Evolutionary conservation across 2,329 filamentous ascomycete genomes (phyloP).

Genomic region (Ceratocystiopsis sp.): DNA sequence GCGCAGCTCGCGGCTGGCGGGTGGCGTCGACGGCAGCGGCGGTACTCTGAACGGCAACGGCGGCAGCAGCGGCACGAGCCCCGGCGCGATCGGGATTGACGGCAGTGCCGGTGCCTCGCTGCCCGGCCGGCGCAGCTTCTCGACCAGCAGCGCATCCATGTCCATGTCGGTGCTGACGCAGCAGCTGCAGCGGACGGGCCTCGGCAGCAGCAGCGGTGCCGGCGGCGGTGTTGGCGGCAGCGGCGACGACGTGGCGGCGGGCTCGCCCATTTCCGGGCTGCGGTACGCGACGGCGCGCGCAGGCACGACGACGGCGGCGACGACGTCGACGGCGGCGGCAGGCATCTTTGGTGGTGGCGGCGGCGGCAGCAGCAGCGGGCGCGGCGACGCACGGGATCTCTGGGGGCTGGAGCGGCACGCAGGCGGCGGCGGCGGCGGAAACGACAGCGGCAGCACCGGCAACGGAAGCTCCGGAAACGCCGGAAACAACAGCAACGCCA

Average conservation of each 20-base stretch:
- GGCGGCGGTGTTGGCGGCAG: too few species aligned
- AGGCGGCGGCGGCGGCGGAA: slow-evolving; percentile 40
- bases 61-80: slow-evolving; percentile 15
- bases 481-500: slow-evolving; percentile 22
- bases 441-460: slow-evolving; percentile 13
- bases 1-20: slow-evolving; percentile 43
- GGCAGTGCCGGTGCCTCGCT: not conserved
- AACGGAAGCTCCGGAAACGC: slow-evolving; percentile 39
- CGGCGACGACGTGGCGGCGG: too few species aligned
- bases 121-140: not conserved
- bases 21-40: slow-evolving; percentile 20
- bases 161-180: slow-evolving; percentile 42
- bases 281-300: too few species aligned
- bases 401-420: slow-evolving; percentile 35
- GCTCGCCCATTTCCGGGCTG: too few species aligned
- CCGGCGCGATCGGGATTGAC: slow-evolving; percentile 19
- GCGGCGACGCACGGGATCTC: slow-evolving; percentile 14
- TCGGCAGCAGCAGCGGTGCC: slow-evolving; percentile 16
- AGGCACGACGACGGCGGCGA: slow-evolving; percentile 15
- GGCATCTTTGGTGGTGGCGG: slow-evolving; percentile 13
- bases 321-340: slow-evolving; percentile 14
- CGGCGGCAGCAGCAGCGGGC: slow-evolving; percentile 21
- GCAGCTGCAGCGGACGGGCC: slow-evolving; percentile 42
- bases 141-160: slow-evolving; percentile 22
- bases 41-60: slow-evolving; percentile 19